Conservation (phyloP, 2,329 filamentous ascomycete species). For the Apiospora pterosperma region DNA sequence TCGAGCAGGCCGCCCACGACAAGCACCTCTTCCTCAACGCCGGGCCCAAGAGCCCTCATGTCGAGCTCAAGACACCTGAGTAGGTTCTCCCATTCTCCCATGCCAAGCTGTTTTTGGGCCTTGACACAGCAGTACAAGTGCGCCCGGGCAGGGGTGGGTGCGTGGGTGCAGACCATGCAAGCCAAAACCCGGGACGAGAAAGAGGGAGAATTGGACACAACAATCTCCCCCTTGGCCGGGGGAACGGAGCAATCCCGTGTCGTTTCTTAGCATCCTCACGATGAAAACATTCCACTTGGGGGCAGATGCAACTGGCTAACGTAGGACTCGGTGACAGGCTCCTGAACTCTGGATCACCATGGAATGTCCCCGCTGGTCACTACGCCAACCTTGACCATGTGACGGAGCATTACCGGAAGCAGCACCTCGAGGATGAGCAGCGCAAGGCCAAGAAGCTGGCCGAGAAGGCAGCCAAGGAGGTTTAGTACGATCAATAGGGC, state of each 20-base stretch:
- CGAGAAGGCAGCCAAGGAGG: conserved; percentile 23
- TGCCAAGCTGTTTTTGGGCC: conserved; percentile 1
- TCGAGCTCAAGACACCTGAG: conserved; percentile 57
- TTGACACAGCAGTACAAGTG: neutral
- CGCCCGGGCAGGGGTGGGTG: neutral
- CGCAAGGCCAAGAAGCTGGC: conserved; percentile 49
- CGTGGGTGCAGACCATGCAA: neutral
- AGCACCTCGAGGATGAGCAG: conserved; percentile 53
- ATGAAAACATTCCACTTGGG: neutral
- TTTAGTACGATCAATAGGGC: conserved; percentile 1
- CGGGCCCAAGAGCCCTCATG: conserved; percentile 36
- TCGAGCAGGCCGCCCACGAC: conserved; percentile 56
- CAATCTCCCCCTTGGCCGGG: neutral
- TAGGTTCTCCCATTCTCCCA: conserved; percentile 33
- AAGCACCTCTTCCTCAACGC: conserved; percentile 50
- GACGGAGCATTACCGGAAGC: conserved; percentile 53
- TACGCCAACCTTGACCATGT: conserved; percentile 52
- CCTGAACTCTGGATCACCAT: conserved; percentile 45
- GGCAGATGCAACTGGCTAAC: neutral
- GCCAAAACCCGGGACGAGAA: neutral
- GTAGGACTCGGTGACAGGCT: conserved; percentile 31
- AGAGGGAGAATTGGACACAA: neutral
- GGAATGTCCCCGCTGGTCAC: conserved; percentile 54
- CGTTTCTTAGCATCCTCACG: too few relatives aligned
- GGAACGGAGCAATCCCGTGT: neutral